Percentiles rank a stretch among this genome's conserved stretches.
Conservation (phyloP, 495 filamentous ascomycete species). For the Hypomontagnella monticulosa region DNA sequence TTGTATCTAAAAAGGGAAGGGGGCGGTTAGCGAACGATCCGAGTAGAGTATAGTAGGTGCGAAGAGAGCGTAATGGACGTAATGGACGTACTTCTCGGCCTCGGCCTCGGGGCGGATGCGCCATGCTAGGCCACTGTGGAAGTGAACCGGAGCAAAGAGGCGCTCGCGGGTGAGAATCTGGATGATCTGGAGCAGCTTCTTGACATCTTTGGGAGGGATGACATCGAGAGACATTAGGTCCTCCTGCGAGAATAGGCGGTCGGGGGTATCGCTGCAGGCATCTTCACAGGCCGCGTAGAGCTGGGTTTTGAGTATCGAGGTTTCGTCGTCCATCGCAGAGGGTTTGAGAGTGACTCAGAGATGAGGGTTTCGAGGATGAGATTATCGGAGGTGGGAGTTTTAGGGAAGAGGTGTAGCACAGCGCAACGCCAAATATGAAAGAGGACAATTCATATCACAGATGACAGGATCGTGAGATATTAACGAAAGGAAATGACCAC, state of each 20-base stretch:
- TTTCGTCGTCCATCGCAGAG: constrained; percentile 42
- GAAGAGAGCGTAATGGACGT: neutral
- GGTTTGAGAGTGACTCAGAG: constrained; percentile 14
- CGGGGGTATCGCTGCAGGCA: constrained; percentile 47
- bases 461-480: too few species aligned
- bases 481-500: too few species aligned
- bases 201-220: constrained; percentile 67
- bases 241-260: constrained; percentile 71
- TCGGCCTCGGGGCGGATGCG: constrained; percentile 71
- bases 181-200: constrained; percentile 66
- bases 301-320: constrained; percentile 35
- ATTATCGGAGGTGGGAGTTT: too few species aligned
- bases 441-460: too few species aligned
- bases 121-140: constrained; percentile 69
- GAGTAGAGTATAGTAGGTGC: neutral
- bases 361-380: too few species aligned
- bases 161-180: constrained; percentile 72
- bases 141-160: constrained; percentile 68
- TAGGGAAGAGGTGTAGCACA: too few species aligned
- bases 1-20: constrained; percentile 63
- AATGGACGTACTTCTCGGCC: constrained; percentile 70
- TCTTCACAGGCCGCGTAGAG: constrained; percentile 44
- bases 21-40: neutral
- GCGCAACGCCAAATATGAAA: too few species aligned
- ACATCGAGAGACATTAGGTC: constrained; percentile 70